Evolutionary conservation across 2,329 filamentous ascomycete species (phyloP).

Genomic region (Penicillium sp.): DNA sequence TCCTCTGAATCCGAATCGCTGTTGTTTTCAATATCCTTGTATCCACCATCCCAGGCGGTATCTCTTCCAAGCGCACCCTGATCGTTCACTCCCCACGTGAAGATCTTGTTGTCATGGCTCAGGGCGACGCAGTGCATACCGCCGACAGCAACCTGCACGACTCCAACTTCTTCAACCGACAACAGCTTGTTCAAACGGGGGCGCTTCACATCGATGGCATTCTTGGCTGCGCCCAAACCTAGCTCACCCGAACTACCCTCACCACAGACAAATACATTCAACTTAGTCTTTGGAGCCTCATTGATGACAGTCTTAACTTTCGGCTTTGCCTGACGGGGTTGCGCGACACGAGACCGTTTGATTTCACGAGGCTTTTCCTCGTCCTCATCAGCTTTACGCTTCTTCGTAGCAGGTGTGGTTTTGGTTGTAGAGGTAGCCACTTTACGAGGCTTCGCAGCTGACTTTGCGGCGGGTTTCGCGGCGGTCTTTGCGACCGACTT

Average conservation of each 20-base stretch:
- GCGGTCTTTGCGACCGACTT: not conserved
- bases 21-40: conserved; percentile 51
- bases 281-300: conserved; percentile 52
- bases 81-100: conserved; percentile 87
- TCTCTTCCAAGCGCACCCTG: conserved; percentile 76
- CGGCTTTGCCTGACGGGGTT: conserved; percentile 30
- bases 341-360: conserved; percentile 34
- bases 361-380: conserved; percentile 30
- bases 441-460: conserved; percentile 15
- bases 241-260: conserved; percentile 80
- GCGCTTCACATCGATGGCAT: conserved; percentile 69
- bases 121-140: conserved; percentile 79
- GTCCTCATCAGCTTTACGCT: conserved; percentile 36
- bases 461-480: not conserved
- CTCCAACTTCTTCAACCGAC: conserved; percentile 56
- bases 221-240: conserved; percentile 67
- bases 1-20: conserved; percentile 49
- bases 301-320: conserved; percentile 57
- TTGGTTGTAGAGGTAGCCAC: conserved; percentile 19
- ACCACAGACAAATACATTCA: conserved; percentile 78
- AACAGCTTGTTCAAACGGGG: conserved; percentile 68
- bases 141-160: conserved; percentile 74
- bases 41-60: conserved; percentile 66
- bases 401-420: conserved; percentile 26
- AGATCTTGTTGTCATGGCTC: conserved; percentile 75